Conservation (phyloP, 2,329 filamentous ascomycete genomes). For the Fusarium torulosum region DNA sequence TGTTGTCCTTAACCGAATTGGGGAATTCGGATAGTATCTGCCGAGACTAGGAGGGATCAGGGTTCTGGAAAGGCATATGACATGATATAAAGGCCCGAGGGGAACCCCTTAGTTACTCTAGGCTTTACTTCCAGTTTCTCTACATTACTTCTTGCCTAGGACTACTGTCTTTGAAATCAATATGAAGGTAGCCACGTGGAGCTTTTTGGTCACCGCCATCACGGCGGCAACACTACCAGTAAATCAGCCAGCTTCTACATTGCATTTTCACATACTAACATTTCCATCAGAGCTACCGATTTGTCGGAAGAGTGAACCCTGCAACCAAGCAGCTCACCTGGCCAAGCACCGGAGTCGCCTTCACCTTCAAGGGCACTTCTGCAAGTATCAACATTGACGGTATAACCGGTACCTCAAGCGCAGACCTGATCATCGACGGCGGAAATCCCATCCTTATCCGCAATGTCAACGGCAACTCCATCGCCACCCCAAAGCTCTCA, state of each 20-base stretch:
- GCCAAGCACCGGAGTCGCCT: conserved; percentile 58
- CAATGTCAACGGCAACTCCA: conserved; percentile 18
- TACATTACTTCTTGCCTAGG: no score
- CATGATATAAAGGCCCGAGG: neutral
- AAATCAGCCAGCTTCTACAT: neutral
- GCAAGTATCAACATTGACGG: conserved; percentile 51
- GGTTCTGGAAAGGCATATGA: conserved; percentile 2
- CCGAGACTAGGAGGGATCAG: conserved; percentile 8
- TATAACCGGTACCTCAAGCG: conserved; percentile 25
- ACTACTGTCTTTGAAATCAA: neutral
- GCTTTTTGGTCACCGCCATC: conserved; percentile 12
- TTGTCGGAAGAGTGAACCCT: conserved; percentile 58
- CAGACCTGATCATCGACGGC: conserved; percentile 33
- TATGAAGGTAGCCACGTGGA: conserved; percentile 18
- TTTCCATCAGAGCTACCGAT: conserved; percentile 27
- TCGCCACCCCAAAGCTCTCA: conserved; percentile 12
- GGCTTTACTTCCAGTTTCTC: no score
- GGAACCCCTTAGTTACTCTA: neutral
- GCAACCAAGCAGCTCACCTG: conserved; percentile 59
- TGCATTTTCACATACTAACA: neutral
- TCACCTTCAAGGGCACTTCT: conserved; percentile 56
- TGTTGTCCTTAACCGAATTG: neutral
- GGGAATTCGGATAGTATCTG: conserved; percentile 31
- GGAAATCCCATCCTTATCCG: conserved; percentile 23
- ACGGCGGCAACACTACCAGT: conserved; percentile 19